Conservation (phyloP, 495 filamentous ascomycete species). For the Trichoderma erinaceum region DNA sequence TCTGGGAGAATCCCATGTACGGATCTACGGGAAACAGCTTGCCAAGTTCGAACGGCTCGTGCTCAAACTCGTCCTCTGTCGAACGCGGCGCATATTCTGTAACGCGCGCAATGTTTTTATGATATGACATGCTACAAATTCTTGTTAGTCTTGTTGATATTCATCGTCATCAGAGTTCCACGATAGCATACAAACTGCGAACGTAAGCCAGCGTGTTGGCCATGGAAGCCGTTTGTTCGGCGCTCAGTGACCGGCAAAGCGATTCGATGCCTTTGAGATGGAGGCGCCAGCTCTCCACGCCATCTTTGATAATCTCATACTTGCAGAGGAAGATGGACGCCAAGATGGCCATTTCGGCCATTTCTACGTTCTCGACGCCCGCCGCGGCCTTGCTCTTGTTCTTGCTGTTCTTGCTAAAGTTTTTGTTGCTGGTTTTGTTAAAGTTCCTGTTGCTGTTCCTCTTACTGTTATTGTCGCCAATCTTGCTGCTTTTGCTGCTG, state of each 20-base stretch:
- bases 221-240: neutral
- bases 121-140: neutral
- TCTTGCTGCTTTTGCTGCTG: neutral
- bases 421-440: neutral
- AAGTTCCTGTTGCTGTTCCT: neutral
- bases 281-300: neutral
- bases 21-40: neutral
- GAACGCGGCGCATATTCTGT: neutral
- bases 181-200: neutral
- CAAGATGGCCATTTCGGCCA: slow-evolving; percentile 1
- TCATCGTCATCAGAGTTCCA: too few relatives aligned
- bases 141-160: neutral
- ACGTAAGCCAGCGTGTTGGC: neutral
- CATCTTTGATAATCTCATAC: slow-evolving; percentile 8
- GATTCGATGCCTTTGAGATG: neutral
- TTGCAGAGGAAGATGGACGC: slow-evolving; percentile 11
- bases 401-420: neutral
- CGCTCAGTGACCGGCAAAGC: neutral
- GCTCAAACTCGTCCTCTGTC: neutral
- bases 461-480: neutral
- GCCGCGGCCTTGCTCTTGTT: neutral
- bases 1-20: slow-evolving; percentile 7
- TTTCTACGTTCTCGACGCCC: neutral
- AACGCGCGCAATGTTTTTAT: slow-evolving; percentile 9
- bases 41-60: neutral